Evolutionary conservation across 129 eudicot genomes (phyloP).

Genomic region (Glebionis coronaria): DNA sequence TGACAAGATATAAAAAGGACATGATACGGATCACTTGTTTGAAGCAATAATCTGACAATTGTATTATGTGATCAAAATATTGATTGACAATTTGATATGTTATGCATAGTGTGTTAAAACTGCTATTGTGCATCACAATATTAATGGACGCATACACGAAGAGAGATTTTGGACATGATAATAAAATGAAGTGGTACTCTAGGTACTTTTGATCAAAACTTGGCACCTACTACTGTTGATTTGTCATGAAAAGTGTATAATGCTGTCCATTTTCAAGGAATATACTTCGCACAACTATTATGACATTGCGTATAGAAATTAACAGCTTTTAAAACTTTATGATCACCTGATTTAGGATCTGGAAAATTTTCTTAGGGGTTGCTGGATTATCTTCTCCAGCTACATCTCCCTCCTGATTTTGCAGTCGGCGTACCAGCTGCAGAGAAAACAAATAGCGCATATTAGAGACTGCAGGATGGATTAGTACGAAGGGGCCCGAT

Average conservation of each 20-base stretch:
- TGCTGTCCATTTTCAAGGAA: background rate
- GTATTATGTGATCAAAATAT: constrained; percentile 4
- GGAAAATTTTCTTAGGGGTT: constrained; percentile 84
- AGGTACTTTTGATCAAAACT: background rate
- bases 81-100: constrained; percentile 9
- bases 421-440: constrained; percentile 77
- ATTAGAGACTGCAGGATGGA: background rate
- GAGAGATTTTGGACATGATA: background rate
- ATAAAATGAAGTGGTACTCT: constrained; percentile 7
- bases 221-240: background rate
- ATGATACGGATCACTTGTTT: constrained; percentile 4
- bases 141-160: background rate
- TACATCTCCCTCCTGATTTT: constrained; percentile 85
- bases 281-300: background rate
- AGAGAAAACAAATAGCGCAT: constrained; percentile 11
- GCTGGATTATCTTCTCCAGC: constrained; percentile 92
- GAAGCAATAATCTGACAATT: background rate
- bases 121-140: background rate
- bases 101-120: background rate
- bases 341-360: constrained; percentile 80
- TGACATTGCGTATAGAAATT: background rate
- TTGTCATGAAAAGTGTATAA: background rate
- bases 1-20: background rate
- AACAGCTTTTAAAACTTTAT: background rate
- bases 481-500: too few species aligned